Evolutionary conservation across 164 flowering plant species (phyloP), one percentile per base, ranked within the genome.

Genomic region (Chimonanthus salicifolius): DNA sequence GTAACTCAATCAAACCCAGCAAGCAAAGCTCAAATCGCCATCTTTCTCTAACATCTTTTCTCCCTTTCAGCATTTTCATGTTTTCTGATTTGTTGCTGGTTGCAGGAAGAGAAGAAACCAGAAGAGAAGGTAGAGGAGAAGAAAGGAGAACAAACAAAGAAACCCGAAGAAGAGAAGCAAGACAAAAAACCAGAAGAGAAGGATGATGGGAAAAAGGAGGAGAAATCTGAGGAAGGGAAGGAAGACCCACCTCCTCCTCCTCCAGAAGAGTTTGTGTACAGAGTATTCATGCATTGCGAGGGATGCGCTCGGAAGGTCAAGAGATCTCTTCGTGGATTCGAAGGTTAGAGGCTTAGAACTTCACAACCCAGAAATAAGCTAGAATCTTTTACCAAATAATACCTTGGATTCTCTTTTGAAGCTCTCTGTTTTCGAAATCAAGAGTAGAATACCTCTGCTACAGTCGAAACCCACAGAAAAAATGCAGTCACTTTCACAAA

Each of bases 251-350:
- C 89, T 16, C 91, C 89, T 1, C 88, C 89, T 16, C 91, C 89
- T 33, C 33, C 33, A 1, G 87, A 72, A 58, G 91, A 89, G 66
- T 84, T 90, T 48, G 84, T 88, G 10, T 77, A 90, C 68, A 85
- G 71, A 64, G 92, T 92, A 11, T 89, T 78, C 88, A 90, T 92
- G 97, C 97, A 92, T 85, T 92, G 97, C 54, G 93, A 92, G 71
- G 94, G 94, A 1, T 92, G 97, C 68, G 94, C 97, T 9, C 82
- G 82, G 58, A 92, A 92, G 74, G 89, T 92, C 74, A 85, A 84
- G 18, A 65, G 83, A 49, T 80, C 86, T 47, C 87, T 92, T 69
- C 88, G 67, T 58, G 93, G 92, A 48, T 89, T 89, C 64, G 79
- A 83, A 75, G 97, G 97, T 92, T 63, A 18, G 72, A 2, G 1